Conservation (phyloP, 805 yeast genomes). For the Novakomyces olei region DNA sequence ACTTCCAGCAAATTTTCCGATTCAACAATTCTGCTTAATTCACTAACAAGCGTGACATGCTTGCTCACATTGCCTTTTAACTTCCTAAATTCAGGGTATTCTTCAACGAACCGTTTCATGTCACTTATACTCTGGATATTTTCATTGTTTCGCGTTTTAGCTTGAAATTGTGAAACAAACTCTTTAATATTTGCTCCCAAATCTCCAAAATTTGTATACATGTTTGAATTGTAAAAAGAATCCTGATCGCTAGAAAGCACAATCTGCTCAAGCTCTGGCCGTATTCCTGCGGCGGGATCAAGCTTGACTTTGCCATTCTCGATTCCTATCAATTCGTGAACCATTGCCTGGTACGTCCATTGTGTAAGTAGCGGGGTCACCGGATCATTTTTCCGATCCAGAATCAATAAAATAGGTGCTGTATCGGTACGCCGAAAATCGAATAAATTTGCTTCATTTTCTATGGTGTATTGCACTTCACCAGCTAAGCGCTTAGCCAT, state of each 20-base stretch:
- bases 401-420: conserved; percentile 48
- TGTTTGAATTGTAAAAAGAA: conserved; percentile 50
- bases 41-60: conserved; percentile 77
- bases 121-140: conserved; percentile 64
- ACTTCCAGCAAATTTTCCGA: conserved; percentile 47
- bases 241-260: conserved; percentile 51
- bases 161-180: conserved; percentile 63
- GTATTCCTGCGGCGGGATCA: conserved; percentile 29
- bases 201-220: conserved; percentile 87
- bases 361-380: conserved; percentile 80
- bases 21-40: conserved; percentile 55
- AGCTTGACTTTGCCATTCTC: conserved; percentile 58
- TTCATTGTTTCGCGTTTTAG: conserved; percentile 39
- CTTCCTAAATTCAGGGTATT: conserved; percentile 82
- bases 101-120: conserved; percentile 74
- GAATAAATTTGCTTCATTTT: conserved; percentile 30
- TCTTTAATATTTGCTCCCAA: conserved; percentile 69
- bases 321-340: conserved; percentile 75
- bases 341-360: conserved; percentile 97
- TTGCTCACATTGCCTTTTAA: conserved; percentile 72
- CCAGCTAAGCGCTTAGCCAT: conserved; percentile 47
- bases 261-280: conserved; percentile 40
- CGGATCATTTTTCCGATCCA: conserved; percentile 81
- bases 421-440: conserved; percentile 43
- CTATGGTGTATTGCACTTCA: conserved; percentile 19